Evolutionary conservation across 2,329 filamentous ascomycete genomes (phyloP).

Genomic region (Ploettnerulaceae sp.): DNA sequence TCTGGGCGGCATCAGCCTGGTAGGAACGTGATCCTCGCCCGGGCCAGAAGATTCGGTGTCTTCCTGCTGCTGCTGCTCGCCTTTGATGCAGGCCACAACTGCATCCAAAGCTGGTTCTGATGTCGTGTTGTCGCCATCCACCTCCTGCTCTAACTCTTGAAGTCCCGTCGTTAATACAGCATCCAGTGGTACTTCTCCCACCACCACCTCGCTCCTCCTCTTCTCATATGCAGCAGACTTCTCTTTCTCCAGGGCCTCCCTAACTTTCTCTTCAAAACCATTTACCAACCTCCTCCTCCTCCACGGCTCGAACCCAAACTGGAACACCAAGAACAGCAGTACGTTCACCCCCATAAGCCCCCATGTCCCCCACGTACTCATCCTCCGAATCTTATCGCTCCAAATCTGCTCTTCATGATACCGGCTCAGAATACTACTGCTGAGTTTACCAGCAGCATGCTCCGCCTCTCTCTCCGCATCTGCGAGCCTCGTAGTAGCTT

Average conservation of each 20-base stretch:
- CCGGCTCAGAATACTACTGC: slow-evolving; percentile 76
- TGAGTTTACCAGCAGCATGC: slow-evolving; percentile 68
- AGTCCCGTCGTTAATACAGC: slow-evolving; percentile 23
- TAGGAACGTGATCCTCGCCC: slow-evolving; percentile 22
- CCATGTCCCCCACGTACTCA: slow-evolving; percentile 98
- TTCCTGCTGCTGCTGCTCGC: slow-evolving; percentile 15
- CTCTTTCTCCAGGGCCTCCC: slow-evolving; percentile 50
- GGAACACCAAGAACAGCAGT: slow-evolving; percentile 76
- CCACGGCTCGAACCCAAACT: slow-evolving; percentile 93
- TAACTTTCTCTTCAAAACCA: slow-evolving; percentile 75
- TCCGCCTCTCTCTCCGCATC: slow-evolving; percentile 76
- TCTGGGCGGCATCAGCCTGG: slow-evolving; percentile 14
- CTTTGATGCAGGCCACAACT: slow-evolving; percentile 20
- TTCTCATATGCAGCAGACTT: slow-evolving; percentile 18
- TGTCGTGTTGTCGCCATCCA: background rate
- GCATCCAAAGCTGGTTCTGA: slow-evolving; percentile 25
- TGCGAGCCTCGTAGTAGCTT: slow-evolving; percentile 66
- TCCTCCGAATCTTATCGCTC: slow-evolving; percentile 93
- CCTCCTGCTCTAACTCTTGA: slow-evolving; percentile 24
- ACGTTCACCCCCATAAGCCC: slow-evolving; percentile 97
- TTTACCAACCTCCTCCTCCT: slow-evolving; percentile 73
- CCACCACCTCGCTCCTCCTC: background rate
- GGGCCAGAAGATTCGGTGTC: slow-evolving; percentile 21
- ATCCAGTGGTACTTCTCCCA: slow-evolving; percentile 21
- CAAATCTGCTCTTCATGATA: slow-evolving; percentile 99